Evolutionary conservation across 139 green algal species (phyloP).

Genomic region (Chlorella sp.): DNA sequence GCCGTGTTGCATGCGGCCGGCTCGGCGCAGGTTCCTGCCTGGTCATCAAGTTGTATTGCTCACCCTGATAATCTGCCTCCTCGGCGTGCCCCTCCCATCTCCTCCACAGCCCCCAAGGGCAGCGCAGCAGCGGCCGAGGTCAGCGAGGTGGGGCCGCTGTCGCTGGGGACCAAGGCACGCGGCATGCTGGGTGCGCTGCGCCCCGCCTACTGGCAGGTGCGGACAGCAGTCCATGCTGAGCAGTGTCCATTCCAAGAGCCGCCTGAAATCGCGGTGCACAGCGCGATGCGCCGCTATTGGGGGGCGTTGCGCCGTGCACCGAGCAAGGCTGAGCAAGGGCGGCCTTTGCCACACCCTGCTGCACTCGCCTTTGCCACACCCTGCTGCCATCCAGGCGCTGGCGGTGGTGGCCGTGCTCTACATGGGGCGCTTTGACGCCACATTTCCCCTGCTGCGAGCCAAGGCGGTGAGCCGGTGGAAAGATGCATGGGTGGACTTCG

Average conservation of each 20-base stretch:
- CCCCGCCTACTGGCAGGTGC: constrained; percentile 81
- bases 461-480: constrained; percentile 51
- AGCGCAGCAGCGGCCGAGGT: not conserved
- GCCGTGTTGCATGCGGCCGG: too few species aligned
- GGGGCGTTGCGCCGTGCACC: too few species aligned
- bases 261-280: too few species aligned
- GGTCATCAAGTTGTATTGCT: too few species aligned
- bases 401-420: constrained; percentile 77
- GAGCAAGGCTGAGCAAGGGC: too few species aligned
- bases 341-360: not conserved
- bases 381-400: constrained; percentile 41
- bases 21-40: too few species aligned
- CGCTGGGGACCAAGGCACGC: constrained; percentile 18
- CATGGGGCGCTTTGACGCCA: constrained; percentile 85
- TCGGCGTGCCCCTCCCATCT: not conserved
- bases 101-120: not conserved
- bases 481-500: not conserved
- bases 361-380: too few species aligned
- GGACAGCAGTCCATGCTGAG: not conserved
- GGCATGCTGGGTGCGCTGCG: constrained; percentile 64
- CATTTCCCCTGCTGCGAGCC: constrained; percentile 78
- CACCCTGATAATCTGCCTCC: too few species aligned
- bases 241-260: too few species aligned
- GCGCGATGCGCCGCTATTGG: too few species aligned
- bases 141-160: not conserved